phyloP scores from a whole-genome alignment of 2,329 filamentous ascomycete species.

The Aspergillus fijiensis region DNA sequence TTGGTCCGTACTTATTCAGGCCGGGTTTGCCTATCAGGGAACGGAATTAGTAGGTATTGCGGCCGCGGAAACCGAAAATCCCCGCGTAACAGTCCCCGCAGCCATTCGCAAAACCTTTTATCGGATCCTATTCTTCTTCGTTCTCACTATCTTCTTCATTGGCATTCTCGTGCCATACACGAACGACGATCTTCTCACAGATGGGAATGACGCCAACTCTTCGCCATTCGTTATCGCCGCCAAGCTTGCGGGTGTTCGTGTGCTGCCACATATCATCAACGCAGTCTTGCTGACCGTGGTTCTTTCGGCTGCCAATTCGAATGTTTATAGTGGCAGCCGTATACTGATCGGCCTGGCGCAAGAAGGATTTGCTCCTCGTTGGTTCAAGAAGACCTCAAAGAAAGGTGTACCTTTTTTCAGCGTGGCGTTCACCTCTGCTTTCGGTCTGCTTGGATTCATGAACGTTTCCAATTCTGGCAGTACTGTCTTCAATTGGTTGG shows the following conservation, averaged over 20 bases:
- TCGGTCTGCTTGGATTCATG: slow-evolving; percentile 69
- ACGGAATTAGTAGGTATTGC: slow-evolving; percentile 75
- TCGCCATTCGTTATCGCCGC: slow-evolving; percentile 48
- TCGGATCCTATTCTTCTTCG: slow-evolving; percentile 65
- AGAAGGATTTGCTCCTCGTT: slow-evolving; percentile 45
- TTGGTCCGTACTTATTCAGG: slow-evolving; percentile 51
- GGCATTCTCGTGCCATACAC: slow-evolving; percentile 66
- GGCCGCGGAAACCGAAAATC: slow-evolving; percentile 74
- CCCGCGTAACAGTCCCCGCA: slow-evolving; percentile 67
- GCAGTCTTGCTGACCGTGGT: slow-evolving; percentile 45
- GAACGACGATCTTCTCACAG: slow-evolving; percentile 55
- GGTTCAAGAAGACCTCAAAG: slow-evolving; percentile 44
- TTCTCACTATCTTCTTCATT: slow-evolving; percentile 59
- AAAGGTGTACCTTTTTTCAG: slow-evolving; percentile 47
- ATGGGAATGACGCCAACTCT: slow-evolving; percentile 35
- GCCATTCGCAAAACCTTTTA: slow-evolving; percentile 75
- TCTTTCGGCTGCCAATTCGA: slow-evolving; percentile 45
- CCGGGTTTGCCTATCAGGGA: slow-evolving; percentile 51
- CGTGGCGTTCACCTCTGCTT: slow-evolving; percentile 46
- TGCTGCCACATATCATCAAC: slow-evolving; percentile 44
- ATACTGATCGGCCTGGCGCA: slow-evolving; percentile 66
- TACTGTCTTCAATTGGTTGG: slow-evolving; percentile 53
- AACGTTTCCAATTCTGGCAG: slow-evolving; percentile 64
- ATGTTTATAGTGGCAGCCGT: slow-evolving; percentile 55
- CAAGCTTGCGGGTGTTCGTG: slow-evolving; percentile 37